A percentile compares a stretch with the other conserved stretches of the same genome.
These are phyloP conservation scores for Aspergillus tubingensis DNA, from an alignment of 2,329 filamentous ascomycete genomes.

Conservation along the genomic window DNA sequence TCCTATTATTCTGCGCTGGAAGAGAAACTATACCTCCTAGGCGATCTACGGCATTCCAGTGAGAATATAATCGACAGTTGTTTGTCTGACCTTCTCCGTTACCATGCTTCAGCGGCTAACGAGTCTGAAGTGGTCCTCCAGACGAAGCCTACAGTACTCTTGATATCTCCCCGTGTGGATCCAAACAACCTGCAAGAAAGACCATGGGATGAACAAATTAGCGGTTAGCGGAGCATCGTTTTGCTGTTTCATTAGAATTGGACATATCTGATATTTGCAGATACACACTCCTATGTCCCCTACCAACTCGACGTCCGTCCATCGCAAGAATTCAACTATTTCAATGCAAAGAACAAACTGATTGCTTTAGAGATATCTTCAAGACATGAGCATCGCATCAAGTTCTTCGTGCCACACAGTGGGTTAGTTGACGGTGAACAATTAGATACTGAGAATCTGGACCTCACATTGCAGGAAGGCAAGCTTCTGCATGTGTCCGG, in stretches of 20 bases:
- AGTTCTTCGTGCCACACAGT: slow-evolving; percentile 65
- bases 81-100: slow-evolving; percentile 26
- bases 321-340: slow-evolving; percentile 71
- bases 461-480: slow-evolving; percentile 60
- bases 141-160: slow-evolving; percentile 62
- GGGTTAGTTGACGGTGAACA: slow-evolving; percentile 48
- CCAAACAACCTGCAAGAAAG: slow-evolving; percentile 40
- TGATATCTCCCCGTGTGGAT: slow-evolving; percentile 59
- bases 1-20: slow-evolving; percentile 76
- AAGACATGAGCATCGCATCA: slow-evolving; percentile 50
- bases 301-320: slow-evolving; percentile 69
- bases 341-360: slow-evolving; percentile 67
- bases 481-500: slow-evolving; percentile 69
- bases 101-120: slow-evolving; percentile 25
- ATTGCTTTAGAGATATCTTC: slow-evolving; percentile 58
- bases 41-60: slow-evolving; percentile 72
- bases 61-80: slow-evolving; percentile 66
- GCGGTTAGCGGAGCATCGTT: slow-evolving; percentile 25
- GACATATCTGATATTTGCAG: slow-evolving; percentile 26
- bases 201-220: slow-evolving; percentile 48
- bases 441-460: slow-evolving; percentile 41
- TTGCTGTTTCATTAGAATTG: background rate
- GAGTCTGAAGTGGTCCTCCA: slow-evolving; percentile 57
- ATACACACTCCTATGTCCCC: slow-evolving; percentile 55
- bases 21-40: slow-evolving; percentile 71